Evolutionary conservation across 2,329 filamentous ascomycete species (phyloP), one percentile per base, ranked within the genome.

Genomic region (Ophiosphaerella korrae): DNA sequence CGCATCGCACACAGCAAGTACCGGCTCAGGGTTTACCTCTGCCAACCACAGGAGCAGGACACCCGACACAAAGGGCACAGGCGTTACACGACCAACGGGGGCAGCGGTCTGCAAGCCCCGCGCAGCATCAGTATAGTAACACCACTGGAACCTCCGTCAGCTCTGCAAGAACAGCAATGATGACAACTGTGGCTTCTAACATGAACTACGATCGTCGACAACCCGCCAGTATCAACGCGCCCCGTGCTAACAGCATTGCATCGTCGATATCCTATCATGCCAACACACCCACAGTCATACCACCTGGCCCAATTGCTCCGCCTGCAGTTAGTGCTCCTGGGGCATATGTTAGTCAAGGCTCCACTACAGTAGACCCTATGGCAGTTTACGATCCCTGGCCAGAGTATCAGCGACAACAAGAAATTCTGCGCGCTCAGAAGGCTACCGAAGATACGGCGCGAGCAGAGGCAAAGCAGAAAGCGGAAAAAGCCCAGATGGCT

Each of bases 311-410:
- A 14, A 45, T 59, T 26, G 53, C 42, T 7, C 63, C 61, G 14
- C 52, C 60, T 21, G 40, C 57, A 5, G 39, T 55, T 7, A 74
- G 44, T 55, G 54, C 57, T 18, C 29, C 55, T 9, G 62, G 64
- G 3, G 45, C 63, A 13, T 67, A 63, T 51, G 53, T 52, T 46
- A 42, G 38, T 5, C 56, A 70, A 16, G 52, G 55, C 38, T 73
- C 75, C 4, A 74, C 66, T 3, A 82, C 80, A 1, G 78, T 83
- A 16, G 78, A 83, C 62, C 81, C 81, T 2, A 80, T 73, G 39
- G 77, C 80, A 40, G 78, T 83, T 2, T 83, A 83, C 52, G 79
- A 83, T 50, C 79, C 79, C 2, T 81, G 77, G 67, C 77, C 77
- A 3, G 77, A 80, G 51, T 75, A 79, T 42, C 74, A 79, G 52